Percentiles rank a stretch among this genome's conserved stretches.
phyloP scores from a whole-genome alignment of 129 eudicot genomes.

The Solidago caesia region DNA sequence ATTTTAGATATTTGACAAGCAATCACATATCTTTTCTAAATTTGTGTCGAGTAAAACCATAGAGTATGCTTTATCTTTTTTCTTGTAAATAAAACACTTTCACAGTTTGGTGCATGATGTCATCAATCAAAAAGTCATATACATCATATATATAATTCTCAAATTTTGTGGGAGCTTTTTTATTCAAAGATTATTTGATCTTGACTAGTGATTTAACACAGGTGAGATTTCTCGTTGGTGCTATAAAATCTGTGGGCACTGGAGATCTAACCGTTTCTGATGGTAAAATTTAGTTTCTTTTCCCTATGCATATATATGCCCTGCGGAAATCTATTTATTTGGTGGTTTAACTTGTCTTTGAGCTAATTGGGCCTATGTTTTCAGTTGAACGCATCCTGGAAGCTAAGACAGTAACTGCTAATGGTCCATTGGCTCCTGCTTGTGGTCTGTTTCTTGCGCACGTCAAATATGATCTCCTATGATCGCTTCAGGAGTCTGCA shows the following conservation, averaged over 20 bases:
- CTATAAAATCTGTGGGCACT: conserved; percentile 84
- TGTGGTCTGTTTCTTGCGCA: conserved; percentile 82
- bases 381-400: conserved; percentile 78
- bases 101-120: too few species aligned
- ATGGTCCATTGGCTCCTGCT: conserved; percentile 96
- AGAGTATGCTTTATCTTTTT: too few species aligned
- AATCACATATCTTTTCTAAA: too few species aligned
- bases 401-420: conserved; percentile 75
- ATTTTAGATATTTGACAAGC: too few species aligned
- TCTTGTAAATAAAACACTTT: too few species aligned
- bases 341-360: background rate
- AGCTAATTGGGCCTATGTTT: conserved; percentile 1
- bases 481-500: conserved; percentile 18
- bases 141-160: too few species aligned
- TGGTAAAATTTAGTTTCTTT: conserved; percentile 45
- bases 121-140: too few species aligned
- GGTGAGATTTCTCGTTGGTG: conserved; percentile 95
- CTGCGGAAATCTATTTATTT: background rate
- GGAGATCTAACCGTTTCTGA: conserved; percentile 73
- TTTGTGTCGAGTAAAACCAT: too few species aligned
- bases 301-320: background rate
- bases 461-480: conserved; percentile 79
- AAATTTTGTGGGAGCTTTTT: background rate
- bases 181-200: background rate
- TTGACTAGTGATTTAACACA: conserved; percentile 27